These are phyloP conservation scores for Lachancea nothofagi DNA, from an alignment of 805 yeast genomes.

Conservation along the genomic window DNA sequence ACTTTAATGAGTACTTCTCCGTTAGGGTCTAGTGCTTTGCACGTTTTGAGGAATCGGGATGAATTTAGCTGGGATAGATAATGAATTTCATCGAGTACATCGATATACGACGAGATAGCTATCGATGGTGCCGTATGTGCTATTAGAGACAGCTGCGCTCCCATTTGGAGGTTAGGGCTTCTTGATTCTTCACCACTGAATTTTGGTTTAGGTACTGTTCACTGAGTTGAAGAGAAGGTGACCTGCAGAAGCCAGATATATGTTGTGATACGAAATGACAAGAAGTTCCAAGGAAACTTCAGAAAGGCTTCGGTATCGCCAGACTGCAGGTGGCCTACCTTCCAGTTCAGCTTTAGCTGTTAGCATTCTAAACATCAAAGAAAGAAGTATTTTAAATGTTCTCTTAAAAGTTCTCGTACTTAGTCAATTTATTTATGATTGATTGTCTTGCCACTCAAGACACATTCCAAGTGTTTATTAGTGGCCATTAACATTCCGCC, in stretches of 20 bases:
- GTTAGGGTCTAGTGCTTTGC: slow-evolving; percentile 67
- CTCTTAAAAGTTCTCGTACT: not conserved
- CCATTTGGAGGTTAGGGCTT: slow-evolving; percentile 60
- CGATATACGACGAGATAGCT: slow-evolving; percentile 84
- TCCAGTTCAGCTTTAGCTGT: too few relatives aligned
- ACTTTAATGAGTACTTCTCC: slow-evolving; percentile 77
- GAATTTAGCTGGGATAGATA: slow-evolving; percentile 72
- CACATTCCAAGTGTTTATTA: too few relatives aligned
- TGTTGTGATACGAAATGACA: too few relatives aligned
- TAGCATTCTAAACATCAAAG: not conserved
- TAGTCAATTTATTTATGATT: too few relatives aligned
- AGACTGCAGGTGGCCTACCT: too few relatives aligned
- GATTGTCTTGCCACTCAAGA: too few relatives aligned
- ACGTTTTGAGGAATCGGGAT: slow-evolving; percentile 79
- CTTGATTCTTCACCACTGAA: too few relatives aligned
- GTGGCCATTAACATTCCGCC: not conserved
- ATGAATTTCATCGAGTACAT: slow-evolving; percentile 68
- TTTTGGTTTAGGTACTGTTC: too few relatives aligned
- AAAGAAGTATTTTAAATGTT: not conserved
- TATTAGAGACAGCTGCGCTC: slow-evolving; percentile 75
- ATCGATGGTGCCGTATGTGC: slow-evolving; percentile 91
- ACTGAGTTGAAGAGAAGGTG: too few relatives aligned
- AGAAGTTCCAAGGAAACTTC: too few relatives aligned
- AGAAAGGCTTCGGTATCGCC: too few relatives aligned
- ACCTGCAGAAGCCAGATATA: too few relatives aligned